Evolutionary conservation across 495 filamentous ascomycete species (phyloP).

Genomic region (Lichina pygmaea): DNA sequence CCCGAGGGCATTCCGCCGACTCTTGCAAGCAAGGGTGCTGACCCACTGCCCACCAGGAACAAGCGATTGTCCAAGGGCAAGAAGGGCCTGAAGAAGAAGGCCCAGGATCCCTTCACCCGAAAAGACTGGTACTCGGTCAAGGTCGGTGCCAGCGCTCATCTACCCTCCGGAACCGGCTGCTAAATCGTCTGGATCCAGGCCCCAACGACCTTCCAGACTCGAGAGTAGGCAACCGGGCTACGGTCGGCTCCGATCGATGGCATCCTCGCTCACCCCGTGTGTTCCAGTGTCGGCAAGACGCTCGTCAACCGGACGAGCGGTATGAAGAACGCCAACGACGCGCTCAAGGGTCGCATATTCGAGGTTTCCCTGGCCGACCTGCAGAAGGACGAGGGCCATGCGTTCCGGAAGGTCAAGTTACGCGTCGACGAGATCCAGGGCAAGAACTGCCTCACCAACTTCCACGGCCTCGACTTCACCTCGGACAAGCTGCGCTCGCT

Average conservation of each 20-base stretch:
- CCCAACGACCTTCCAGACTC: constrained; percentile 76
- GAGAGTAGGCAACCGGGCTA: constrained; percentile 49
- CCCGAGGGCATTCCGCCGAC: no score
- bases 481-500: constrained; percentile 97
- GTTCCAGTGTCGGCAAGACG: constrained; percentile 78
- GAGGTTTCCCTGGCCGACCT: constrained; percentile 97
- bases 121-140: constrained; percentile 99
- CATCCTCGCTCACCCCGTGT: constrained; percentile 4
- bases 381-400: constrained; percentile 97
- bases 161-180: neutral
- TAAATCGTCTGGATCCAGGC: constrained; percentile 27
- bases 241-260: neutral
- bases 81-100: constrained; percentile 99
- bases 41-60: constrained; percentile 34
- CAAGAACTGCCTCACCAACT: constrained; percentile 99
- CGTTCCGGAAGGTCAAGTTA: constrained; percentile 98
- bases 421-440: constrained; percentile 95
- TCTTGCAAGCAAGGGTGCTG: no score
- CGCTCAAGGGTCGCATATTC: constrained; percentile 93
- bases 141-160: constrained; percentile 18
- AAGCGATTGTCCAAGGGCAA: constrained; percentile 99
- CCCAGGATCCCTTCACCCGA: constrained; percentile 83
- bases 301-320: constrained; percentile 96
- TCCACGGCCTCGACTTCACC: constrained; percentile 99
- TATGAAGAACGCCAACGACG: constrained; percentile 98